Evolutionary conservation across 345 rosid species (phyloP), one percentile per base, ranked within the genome.

Genomic region (Orychophragmus violaceus): DNA sequence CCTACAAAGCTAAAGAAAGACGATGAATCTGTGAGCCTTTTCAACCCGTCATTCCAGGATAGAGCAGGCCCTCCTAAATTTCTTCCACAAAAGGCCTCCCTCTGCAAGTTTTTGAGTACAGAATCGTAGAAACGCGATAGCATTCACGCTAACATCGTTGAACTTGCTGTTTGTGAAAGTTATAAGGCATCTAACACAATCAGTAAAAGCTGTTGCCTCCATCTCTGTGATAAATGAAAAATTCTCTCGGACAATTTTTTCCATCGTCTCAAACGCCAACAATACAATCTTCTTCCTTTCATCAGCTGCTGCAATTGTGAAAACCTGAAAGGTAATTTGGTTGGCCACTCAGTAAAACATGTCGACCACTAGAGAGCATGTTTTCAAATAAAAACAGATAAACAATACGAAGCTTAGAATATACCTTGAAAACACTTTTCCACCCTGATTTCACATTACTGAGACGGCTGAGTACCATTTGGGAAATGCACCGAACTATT

Each of bases 371-470:
- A n/a, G n/a, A 44, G 41, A 14, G 52, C n/a, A 57, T 18, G 66
- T 32, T 41, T 69, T 8, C 22, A 48, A 33, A 10, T 1, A 23
- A 0, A 28, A 36, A 42, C 32, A 60, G 61, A 60, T 29, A 52
- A 8, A 32, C 55, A 42, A 49, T 53, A 58, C 21, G n/a, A n/a
- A n/a, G n/a, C n/a, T n/a, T 10, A 18, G 27, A 62, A 58, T 83
- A 23, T 87, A 92, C 98, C 95, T 79, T 73, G 76, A 92, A 92
- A 74, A 92, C 96, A 76, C 96, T 92, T 81, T 86, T 92, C 98
- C 96, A 92, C 17, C 98, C 98, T 77, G 98, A 92, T 77, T 92
- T 92, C 71, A 89, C 98, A 72, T 89, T 84, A 59, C 70, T 79
- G 61, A 89, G 96, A 24, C 93, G 95, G 78, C 85, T 83, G 62